These are phyloP conservation scores for Penicillium sp. DNA, from an alignment of 2,329 filamentous ascomycete genomes.

Conservation along the genomic window DNA sequence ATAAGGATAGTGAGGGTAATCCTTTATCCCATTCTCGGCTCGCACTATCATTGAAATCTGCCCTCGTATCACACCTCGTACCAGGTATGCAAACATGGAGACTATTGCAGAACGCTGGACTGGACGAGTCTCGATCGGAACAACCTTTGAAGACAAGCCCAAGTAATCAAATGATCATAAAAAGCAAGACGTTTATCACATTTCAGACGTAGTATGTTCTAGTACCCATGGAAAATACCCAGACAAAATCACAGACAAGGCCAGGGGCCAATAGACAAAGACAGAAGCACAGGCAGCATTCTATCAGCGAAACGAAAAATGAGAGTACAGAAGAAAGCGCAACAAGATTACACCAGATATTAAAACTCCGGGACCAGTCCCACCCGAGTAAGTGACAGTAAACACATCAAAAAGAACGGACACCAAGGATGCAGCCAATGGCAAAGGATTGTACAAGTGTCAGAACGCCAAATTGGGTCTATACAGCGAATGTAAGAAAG, in stretches of 20 bases:
- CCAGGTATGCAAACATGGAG: too few species aligned
- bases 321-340: constrained; percentile 13
- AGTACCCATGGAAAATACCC: constrained; percentile 1
- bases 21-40: too few species aligned
- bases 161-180: not conserved
- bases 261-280: constrained; percentile 4
- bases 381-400: constrained; percentile 12
- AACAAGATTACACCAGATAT: constrained; percentile 25
- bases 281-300: constrained; percentile 8
- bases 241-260: constrained; percentile 1
- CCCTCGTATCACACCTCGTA: too few species aligned
- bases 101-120: too few species aligned
- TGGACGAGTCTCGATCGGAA: too few species aligned
- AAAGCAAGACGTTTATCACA: constrained; percentile 3
- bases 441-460: constrained; percentile 22
- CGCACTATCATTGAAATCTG: too few species aligned
- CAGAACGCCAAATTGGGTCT: constrained; percentile 28
- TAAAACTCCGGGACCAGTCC: constrained; percentile 23
- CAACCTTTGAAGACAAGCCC: too few species aligned
- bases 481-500: constrained; percentile 30
- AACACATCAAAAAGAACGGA: constrained; percentile 19
- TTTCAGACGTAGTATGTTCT: constrained; percentile 11
- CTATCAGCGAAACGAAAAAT: constrained; percentile 1
- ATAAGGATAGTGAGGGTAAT: too few species aligned
- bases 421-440: constrained; percentile 25